These are phyloP conservation scores for Euphorbia lathyris DNA, from an alignment of 345 rosid species.

Conservation along the genomic window DNA sequence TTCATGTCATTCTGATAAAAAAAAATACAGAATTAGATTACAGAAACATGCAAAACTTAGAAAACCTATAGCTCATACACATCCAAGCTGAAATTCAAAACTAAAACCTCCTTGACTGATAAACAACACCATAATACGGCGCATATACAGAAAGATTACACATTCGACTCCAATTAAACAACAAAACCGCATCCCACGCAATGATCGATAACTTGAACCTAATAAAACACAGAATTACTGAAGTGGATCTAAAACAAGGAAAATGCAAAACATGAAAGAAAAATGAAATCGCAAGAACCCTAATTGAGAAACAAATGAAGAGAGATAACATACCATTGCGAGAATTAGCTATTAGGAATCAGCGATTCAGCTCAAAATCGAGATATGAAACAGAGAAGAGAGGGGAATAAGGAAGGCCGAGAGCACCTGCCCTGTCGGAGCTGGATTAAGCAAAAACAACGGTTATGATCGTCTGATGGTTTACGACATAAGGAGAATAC, in stretches of 20 bases:
- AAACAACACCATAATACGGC: no score
- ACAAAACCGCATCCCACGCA: no score
- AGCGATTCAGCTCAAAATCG: constrained; percentile 6
- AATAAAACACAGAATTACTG: not conserved
- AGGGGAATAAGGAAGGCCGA: not conserved
- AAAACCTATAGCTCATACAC: not conserved
- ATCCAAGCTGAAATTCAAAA: no score
- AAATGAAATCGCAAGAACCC: not conserved
- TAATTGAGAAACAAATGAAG: not conserved
- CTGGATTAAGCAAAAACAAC: not conserved
- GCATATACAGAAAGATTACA: no score
- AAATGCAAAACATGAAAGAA: not conserved
- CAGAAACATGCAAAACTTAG: not conserved
- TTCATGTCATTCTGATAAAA: not conserved
- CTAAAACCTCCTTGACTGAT: no score
- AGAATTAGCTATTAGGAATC: not conserved
- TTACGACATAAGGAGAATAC: not conserved
- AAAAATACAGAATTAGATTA: no score
- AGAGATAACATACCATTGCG: constrained; percentile 12
- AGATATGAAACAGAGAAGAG: not conserved
- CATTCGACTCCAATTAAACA: not conserved
- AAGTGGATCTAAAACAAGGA: not conserved
- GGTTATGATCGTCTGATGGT: constrained; percentile 1
- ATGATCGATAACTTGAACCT: not conserved
- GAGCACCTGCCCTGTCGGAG: not conserved